Evolutionary conservation across 345 rosid genomes (phyloP).

Genomic region (Populus euphratica): DNA sequence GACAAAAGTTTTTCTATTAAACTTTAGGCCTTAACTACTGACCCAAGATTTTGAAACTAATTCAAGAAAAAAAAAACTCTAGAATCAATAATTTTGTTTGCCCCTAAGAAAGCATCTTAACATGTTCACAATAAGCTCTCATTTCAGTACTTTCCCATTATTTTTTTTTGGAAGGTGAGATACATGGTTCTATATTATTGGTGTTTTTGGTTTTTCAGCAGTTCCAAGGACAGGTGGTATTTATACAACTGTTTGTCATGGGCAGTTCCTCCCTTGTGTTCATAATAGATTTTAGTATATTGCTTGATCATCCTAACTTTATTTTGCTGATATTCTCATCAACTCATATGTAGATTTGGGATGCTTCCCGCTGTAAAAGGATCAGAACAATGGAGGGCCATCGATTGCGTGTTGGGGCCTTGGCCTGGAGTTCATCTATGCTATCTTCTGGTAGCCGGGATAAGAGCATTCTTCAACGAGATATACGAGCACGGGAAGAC

Average conservation of each 20-base stretch:
- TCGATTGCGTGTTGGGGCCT: conserved; percentile 83
- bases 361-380: conserved; percentile 70
- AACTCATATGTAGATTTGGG: conserved; percentile 68
- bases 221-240: background rate
- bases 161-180: background rate
- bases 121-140: background rate
- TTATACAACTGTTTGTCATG: background rate
- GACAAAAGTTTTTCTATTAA: background rate
- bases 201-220: background rate
- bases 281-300: conserved; percentile 1
- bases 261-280: background rate
- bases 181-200: background rate
- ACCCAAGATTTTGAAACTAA: background rate
- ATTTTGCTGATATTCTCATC: conserved; percentile 1
- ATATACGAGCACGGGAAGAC: conserved; percentile 74
- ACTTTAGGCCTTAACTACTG: background rate
- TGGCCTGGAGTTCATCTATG: conserved; percentile 87
- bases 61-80: background rate
- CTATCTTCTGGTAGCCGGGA: conserved; percentile 97
- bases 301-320: background rate
- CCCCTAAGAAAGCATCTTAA: background rate
- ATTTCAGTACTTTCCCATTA: background rate
- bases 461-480: conserved; percentile 87
- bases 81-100: background rate
- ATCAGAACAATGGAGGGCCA: conserved; percentile 97